Evolutionary conservation across 345 rosid genomes (phyloP), one percentile per base, ranked within the genome.

Genomic region (Sisymbrium altissimum): DNA sequence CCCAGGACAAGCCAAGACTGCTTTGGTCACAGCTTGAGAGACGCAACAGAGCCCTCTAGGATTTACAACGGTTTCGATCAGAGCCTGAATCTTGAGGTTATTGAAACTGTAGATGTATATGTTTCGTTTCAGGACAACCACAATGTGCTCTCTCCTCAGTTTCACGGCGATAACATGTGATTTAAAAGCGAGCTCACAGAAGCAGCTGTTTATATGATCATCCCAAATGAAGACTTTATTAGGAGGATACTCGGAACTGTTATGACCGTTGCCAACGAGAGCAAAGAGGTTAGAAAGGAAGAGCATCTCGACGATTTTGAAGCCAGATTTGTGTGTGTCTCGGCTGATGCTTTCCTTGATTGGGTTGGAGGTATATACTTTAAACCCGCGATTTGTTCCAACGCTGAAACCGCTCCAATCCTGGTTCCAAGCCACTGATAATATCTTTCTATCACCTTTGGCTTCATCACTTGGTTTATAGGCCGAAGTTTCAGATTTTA

Each of bases 291-390:
- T 87, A 83, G 84, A 80, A 0, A 90, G 82, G 76, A 88, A 90
- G 61, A 93, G 85, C 98, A 93, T 93, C 84, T 93, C 98, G 18
- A 84, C 96, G 63, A 86, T 83, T 64, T 77, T 84, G 74, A 90
- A 87, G 45, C 97, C 92, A n/a, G 89, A 85, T 21, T 72, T 78
- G 67, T 81, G 80, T 3, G 81, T 60, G 33, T 81, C 84, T 6
- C 88, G 88, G 21, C 81, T 75, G 19, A 89, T 80, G 17, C 83
- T 86, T 69, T 85, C 88, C 82, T 83, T 84, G 62, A 93, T 84
- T 19, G 92, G 91, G 59, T 84, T 84, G 64, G 85, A 85, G 65
- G 80, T 87, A 50, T 90, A 93, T 56, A 93, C 87, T 1, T 84
- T 86, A 68, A 90, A 90, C 6, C 97, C 98, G 1, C 0, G 65